A percentile compares a stretch with the other conserved stretches of the same genome.
Conservation (phyloP, 2,329 filamentous ascomycete species). For the Aspergillus melleus region DNA sequence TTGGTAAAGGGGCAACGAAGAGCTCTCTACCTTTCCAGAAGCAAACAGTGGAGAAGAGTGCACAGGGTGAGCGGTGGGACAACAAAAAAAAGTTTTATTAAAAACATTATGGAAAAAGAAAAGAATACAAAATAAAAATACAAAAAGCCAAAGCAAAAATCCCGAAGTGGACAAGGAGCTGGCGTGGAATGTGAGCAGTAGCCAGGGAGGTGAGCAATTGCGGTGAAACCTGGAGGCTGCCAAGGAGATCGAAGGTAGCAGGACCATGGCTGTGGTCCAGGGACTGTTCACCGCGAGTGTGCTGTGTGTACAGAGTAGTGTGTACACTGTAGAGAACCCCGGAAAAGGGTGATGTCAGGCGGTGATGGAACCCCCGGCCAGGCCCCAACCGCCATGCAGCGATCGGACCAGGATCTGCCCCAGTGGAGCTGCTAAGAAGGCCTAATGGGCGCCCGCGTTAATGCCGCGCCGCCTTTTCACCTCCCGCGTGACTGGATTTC, state of each 20-base stretch:
- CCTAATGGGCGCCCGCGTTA: constrained; percentile 5
- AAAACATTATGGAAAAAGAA: background rate
- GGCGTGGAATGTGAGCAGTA: constrained; percentile 8
- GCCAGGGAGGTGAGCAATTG: constrained; percentile 6
- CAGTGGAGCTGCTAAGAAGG: constrained; percentile 3
- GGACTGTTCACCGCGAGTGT: too few species aligned
- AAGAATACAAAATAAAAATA: constrained; percentile 1
- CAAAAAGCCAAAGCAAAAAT: background rate
- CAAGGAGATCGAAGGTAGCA: background rate
- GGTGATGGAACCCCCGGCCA: constrained; percentile 13
- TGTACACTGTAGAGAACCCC: too few species aligned
- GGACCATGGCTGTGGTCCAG: too few species aligned
- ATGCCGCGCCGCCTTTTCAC: too few species aligned
- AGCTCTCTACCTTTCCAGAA: constrained; percentile 1
- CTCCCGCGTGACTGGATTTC: constrained; percentile 14
- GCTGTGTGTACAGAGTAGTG: too few species aligned
- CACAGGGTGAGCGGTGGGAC: background rate
- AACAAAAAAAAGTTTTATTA: background rate
- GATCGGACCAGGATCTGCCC: constrained; percentile 18
- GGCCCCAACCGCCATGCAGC: constrained; percentile 21
- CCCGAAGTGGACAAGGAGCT: background rate
- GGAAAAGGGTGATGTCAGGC: constrained; percentile 17
- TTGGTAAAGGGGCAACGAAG: constrained; percentile 10
- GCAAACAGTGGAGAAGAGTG: constrained; percentile 3
- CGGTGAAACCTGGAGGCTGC: constrained; percentile 12